Conservation (phyloP, 169 alveolate species). For the Sarcocystis neurona region DNA sequence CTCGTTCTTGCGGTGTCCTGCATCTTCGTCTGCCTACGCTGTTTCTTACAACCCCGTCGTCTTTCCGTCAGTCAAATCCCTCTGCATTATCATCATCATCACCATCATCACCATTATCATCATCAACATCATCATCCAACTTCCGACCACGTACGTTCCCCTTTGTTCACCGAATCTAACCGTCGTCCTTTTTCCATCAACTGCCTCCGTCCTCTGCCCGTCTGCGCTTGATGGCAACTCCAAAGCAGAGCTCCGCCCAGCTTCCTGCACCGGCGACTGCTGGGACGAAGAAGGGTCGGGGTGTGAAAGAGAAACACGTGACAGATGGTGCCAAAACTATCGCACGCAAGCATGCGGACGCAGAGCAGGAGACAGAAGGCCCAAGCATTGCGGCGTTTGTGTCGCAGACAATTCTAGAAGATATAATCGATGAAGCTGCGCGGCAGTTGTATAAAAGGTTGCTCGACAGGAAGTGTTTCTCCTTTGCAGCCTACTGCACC, state of each 20-base stretch:
- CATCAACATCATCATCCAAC: too few relatives aligned
- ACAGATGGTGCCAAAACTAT: background rate
- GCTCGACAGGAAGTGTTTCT: background rate
- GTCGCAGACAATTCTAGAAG: constrained; percentile 3
- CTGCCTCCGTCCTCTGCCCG: too few relatives aligned
- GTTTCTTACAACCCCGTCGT: too few relatives aligned
- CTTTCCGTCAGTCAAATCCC: too few relatives aligned
- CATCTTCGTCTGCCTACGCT: too few relatives aligned
- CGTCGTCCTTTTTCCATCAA: too few relatives aligned
- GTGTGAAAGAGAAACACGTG: too few relatives aligned
- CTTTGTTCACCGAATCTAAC: too few relatives aligned
- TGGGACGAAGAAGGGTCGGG: constrained; percentile 20
- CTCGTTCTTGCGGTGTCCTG: too few relatives aligned
- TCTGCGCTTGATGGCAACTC: constrained; percentile 4
- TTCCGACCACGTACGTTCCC: too few relatives aligned
- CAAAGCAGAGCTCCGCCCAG: background rate
- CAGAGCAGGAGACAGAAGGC: background rate
- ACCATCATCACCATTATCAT: too few relatives aligned
- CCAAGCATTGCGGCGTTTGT: background rate
- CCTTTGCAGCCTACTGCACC: constrained; percentile 19
- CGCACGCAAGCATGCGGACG: constrained; percentile 29
- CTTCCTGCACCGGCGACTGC: background rate
- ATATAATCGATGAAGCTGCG: background rate
- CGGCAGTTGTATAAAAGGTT: background rate
- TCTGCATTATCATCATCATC: too few relatives aligned